A percentile compares a stretch with the other conserved stretches of the same genome.
These are phyloP conservation scores for Chloris gayana DNA, from an alignment of 176 grass and related monocot species.

Conservation along the genomic window DNA sequence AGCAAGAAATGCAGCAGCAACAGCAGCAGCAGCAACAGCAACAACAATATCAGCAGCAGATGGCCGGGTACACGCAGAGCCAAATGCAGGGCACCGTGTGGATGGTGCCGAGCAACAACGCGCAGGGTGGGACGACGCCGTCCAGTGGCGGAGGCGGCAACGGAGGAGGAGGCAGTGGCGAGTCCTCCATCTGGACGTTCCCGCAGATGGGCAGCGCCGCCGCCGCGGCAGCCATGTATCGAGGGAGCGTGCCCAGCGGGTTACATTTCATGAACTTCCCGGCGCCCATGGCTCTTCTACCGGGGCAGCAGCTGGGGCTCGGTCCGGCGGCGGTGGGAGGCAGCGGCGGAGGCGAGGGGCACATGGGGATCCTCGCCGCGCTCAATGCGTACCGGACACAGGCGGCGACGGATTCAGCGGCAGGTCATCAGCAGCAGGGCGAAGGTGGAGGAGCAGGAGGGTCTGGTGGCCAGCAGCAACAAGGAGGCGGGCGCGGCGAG, in stretches of 20 bases:
- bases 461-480: slow-evolving; percentile 44
- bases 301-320: slow-evolving; percentile 84
- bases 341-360: slow-evolving; percentile 51
- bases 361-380: slow-evolving; percentile 89
- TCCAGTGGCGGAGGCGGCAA: slow-evolving; percentile 6
- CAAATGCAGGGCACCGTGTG: slow-evolving; percentile 79
- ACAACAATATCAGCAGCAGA: slow-evolving; percentile 78
- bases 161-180: slow-evolving; percentile 36
- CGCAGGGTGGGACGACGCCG: slow-evolving; percentile 45
- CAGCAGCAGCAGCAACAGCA: slow-evolving; percentile 32
- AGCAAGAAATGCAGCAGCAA: slow-evolving; percentile 73
- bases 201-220: slow-evolving; percentile 60
- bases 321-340: slow-evolving; percentile 32
- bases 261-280: slow-evolving; percentile 99
- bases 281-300: slow-evolving; percentile 77
- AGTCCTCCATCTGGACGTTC: slow-evolving; percentile 89
- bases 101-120: slow-evolving; percentile 91
- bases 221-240: slow-evolving; percentile 62
- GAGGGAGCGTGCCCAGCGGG: slow-evolving; percentile 72
- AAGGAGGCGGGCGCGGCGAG: slow-evolving; percentile 46
- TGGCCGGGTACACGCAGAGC: slow-evolving; percentile 86
- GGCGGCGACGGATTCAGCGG: slow-evolving; percentile 47
- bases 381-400: slow-evolving; percentile 81
- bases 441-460: slow-evolving; percentile 40
- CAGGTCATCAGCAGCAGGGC: slow-evolving; percentile 28